Base-by-base conservation (phyloP, 2,329 filamentous ascomycete genomes). In the Epichloe hybrida region DNA sequence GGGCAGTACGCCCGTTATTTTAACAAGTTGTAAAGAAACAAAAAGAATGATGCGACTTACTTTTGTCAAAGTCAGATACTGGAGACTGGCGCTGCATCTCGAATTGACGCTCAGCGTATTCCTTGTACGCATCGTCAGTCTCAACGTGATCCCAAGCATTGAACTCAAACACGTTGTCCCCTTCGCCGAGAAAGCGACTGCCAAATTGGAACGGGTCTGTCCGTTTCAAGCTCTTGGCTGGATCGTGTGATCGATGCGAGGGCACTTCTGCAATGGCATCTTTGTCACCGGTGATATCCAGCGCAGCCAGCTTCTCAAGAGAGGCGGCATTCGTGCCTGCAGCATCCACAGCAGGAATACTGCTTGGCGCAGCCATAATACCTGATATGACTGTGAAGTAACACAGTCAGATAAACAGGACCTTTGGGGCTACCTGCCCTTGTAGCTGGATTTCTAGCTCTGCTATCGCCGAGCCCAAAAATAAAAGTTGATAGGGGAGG, bases 91-190 rank as follows among this genome's bases (percentile, higher is more conserved):
- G 83, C 71, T 98, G 93, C 69, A 84, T 85, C 45, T 80, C 79
- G 64, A 86, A 91, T 70, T 97, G 93, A 62, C 82, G 71, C 68
- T 90, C 81, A 54, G 89, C 84, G 67, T 93, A 95, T 63, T 86
- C 80, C 63, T 84, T 83, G 75, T 95, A 97, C 40, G 83, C 77
- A 59, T 88, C 81, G 70, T 97, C 91, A 65, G 89, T 89, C 69
- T 91, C 84, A 64, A 97, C 93, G 66, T 98, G 91, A 66, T 98
- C 93, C 93, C 93, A 98, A 38, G 93, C 93, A 68, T 98, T 98
- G 79, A 93, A 95, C 66, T 94, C 86, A 70, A 91, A 98, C 61
- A 95, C 87, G 65, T 97, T 78, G 70, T 95, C 90, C 63, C 82
- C 80, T 66, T 91, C 77, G 61, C 86, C 81, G 48, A 98, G 80